These are phyloP conservation scores for Penium margaritaceum DNA, from an alignment of 139 green algal genomes.

Conservation along the genomic window DNA sequence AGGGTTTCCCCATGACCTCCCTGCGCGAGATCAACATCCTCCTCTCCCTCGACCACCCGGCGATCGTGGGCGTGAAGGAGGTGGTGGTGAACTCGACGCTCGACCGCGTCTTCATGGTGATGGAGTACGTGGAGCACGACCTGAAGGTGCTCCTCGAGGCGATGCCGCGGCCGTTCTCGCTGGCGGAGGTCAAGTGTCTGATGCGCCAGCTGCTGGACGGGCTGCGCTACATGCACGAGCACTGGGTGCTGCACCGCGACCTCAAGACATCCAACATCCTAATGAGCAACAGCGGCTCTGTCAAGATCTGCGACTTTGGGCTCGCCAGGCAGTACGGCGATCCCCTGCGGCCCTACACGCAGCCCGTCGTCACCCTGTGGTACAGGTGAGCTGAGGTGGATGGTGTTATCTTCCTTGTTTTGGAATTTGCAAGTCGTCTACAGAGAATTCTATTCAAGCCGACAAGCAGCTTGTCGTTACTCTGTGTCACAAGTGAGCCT, in stretches of 20 bases:
- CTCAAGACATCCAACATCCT: slow-evolving; percentile 98
- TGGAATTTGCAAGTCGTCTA: slow-evolving; percentile 74
- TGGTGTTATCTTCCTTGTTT: slow-evolving; percentile 49
- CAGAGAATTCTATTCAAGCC: neutral
- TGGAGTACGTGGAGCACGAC: slow-evolving; percentile 97
- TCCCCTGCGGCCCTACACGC: slow-evolving; percentile 61
- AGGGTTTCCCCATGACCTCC: slow-evolving; percentile 91
- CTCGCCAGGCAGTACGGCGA: slow-evolving; percentile 71
- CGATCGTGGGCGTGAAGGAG: slow-evolving; percentile 93
- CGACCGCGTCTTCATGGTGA: slow-evolving; percentile 84
- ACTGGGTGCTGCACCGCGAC: slow-evolving; percentile 77
- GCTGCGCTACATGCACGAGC: slow-evolving; percentile 79
- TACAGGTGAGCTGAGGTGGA: slow-evolving; percentile 52
- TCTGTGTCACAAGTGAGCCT: slow-evolving; percentile 59
- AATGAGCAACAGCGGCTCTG: slow-evolving; percentile 80
- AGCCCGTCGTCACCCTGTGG: slow-evolving; percentile 73
- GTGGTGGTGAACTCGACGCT: slow-evolving; percentile 58
- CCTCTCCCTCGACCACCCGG: slow-evolving; percentile 76
- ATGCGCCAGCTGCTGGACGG: slow-evolving; percentile 80
- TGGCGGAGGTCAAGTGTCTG: slow-evolving; percentile 72
- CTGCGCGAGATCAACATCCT: slow-evolving; percentile 95
- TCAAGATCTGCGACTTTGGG: slow-evolving; percentile 98
- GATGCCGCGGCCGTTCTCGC: slow-evolving; percentile 62
- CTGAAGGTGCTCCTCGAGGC: slow-evolving; percentile 70
- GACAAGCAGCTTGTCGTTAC: slow-evolving; percentile 73